Percentiles rank a stretch among this genome's conserved stretches.
Conservation (phyloP, 2,329 filamentous ascomycete species). For the Septoria linicola region DNA sequence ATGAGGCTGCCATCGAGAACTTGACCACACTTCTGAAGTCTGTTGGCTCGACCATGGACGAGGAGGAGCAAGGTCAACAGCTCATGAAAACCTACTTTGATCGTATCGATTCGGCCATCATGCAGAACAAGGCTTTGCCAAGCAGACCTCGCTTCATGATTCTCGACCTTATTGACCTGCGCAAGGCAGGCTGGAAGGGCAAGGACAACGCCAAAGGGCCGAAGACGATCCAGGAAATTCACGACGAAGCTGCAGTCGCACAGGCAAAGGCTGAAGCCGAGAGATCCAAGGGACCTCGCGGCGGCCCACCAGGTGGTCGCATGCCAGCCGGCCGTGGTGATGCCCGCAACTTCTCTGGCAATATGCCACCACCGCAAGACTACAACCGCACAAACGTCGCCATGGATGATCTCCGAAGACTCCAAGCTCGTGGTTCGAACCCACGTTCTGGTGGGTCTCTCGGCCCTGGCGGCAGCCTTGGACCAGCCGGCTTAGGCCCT, state of each 20-base stretch:
- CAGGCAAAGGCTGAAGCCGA: conserved; percentile 71
- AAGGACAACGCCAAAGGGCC: conserved; percentile 97
- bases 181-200: conserved; percentile 72
- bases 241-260: conserved; percentile 74
- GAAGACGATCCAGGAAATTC: conserved; percentile 92
- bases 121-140: conserved; percentile 69
- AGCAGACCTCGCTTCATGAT: conserved; percentile 96
- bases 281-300: conserved; percentile 58
- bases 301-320: conserved; percentile 66
- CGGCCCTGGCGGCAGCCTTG: conserved; percentile 74
- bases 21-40: conserved; percentile 89
- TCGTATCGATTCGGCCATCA: conserved; percentile 79
- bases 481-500: conserved; percentile 59
- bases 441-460: conserved; percentile 60
- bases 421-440: conserved; percentile 66
- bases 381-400: conserved; percentile 77
- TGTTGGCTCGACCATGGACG: conserved; percentile 83
- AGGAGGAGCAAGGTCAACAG: conserved; percentile 70
- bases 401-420: conserved; percentile 84
- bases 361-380: conserved; percentile 64
- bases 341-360: conserved; percentile 75
- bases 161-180: conserved; percentile 86
- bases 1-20: conserved; percentile 95
- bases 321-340: conserved; percentile 78
- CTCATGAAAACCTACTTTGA: conserved; percentile 95